Percentiles rank a stretch among this genome's conserved stretches.
Evolutionary conservation across 257 asterid species (phyloP).

Genomic region (Perilla frutescens): DNA sequence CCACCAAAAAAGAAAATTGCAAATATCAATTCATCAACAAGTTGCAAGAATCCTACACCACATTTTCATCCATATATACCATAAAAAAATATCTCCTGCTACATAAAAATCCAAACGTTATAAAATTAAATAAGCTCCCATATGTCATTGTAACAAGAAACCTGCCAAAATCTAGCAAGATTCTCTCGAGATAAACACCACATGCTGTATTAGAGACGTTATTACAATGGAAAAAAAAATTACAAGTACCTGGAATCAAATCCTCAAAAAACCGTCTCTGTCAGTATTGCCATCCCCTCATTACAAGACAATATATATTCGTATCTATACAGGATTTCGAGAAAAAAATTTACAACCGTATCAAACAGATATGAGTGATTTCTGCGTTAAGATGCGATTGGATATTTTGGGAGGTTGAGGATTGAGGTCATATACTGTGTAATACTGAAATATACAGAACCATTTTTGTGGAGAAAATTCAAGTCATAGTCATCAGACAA

Average conservation of each 20-base stretch:
- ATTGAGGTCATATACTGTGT: not conserved
- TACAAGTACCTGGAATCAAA: conserved; percentile 28
- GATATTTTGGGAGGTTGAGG: conserved; percentile 36
- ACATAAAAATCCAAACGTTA: conserved; percentile 34
- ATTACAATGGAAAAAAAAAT: not conserved
- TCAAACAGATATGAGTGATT: not conserved
- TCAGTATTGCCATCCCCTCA: conserved; percentile 18
- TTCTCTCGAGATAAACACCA: conserved; percentile 25
- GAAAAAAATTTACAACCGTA: not conserved
- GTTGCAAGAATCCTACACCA: conserved; percentile 54
- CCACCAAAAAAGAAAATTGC: conserved; percentile 32
- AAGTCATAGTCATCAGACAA: conserved; percentile 18
- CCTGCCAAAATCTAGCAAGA: conserved; percentile 25
- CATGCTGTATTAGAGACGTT: not conserved
- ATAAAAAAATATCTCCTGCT: conserved; percentile 27
- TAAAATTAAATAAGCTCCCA: conserved; percentile 7
- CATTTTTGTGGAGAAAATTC: conserved; percentile 26
- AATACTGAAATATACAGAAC: not conserved
- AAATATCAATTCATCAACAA: conserved; percentile 41
- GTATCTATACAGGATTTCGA: conserved; percentile 31
- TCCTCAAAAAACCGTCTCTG: conserved; percentile 36
- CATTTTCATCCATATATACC: conserved; percentile 43
- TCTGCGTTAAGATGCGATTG: conserved; percentile 21
- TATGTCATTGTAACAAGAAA: conserved; percentile 6
- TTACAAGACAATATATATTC: conserved; percentile 30